A percentile compares a stretch with the other conserved stretches of the same genome.
Conservation (phyloP, 73 alveolate species). For the Paramecium sonneborni region DNA sequence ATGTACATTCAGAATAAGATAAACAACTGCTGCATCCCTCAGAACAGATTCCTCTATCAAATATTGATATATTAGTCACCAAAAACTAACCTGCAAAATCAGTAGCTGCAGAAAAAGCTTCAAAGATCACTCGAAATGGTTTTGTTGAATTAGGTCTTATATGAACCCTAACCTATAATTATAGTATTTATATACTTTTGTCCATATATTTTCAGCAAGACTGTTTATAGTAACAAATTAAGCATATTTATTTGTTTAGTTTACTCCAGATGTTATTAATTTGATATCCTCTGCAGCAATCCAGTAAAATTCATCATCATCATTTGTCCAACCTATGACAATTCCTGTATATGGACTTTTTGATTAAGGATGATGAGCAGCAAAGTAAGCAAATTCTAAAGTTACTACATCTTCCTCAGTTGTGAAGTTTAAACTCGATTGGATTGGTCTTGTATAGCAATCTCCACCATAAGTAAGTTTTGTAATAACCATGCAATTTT, state of each 20-base stretch:
- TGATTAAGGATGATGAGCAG: background rate
- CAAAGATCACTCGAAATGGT: background rate
- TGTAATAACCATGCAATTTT: background rate
- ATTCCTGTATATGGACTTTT: background rate
- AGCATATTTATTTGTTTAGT: background rate
- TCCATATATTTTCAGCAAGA: background rate
- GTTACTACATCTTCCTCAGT: background rate
- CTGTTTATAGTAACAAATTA: background rate
- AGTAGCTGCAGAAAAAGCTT: background rate
- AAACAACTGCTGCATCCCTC: background rate
- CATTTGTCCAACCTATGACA: background rate
- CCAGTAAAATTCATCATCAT: background rate
- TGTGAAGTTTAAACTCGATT: background rate
- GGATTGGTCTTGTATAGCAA: background rate
- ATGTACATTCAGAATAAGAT: conserved; percentile 9
- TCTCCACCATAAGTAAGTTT: conserved; percentile 22
- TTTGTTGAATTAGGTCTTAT: background rate
- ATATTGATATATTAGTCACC: background rate
- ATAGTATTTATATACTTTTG: background rate
- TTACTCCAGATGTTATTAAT: background rate
- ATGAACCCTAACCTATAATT: background rate
- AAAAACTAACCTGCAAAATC: conserved; percentile 47
- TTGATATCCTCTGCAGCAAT: background rate
- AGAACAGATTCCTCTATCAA: conserved; percentile 17
- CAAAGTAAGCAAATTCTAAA: background rate